Conservation (phyloP, 306 rosid species). For the Casuarina cunninghamiana region DNA sequence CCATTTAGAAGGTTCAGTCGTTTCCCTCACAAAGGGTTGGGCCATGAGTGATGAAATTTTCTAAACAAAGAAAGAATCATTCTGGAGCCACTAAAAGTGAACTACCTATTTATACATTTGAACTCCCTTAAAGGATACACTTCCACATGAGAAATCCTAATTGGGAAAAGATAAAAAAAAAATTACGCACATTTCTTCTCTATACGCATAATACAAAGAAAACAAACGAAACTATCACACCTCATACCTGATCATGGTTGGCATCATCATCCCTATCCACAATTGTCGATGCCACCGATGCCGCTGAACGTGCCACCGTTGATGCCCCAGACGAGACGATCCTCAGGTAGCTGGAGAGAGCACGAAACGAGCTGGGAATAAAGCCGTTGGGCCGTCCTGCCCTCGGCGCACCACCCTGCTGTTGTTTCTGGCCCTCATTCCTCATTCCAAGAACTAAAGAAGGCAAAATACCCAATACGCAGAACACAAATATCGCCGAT, state of each 20-base stretch:
- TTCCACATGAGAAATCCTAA: background rate
- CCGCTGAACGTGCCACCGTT: constrained; percentile 90
- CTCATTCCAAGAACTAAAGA: constrained; percentile 78
- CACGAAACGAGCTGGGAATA: constrained; percentile 79
- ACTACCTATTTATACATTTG: constrained; percentile 17
- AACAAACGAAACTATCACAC: background rate
- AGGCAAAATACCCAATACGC: constrained; percentile 43
- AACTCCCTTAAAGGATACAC: constrained; percentile 7
- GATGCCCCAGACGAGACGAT: constrained; percentile 95
- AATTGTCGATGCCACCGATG: constrained; percentile 85
- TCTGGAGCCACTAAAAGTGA: constrained; percentile 22
- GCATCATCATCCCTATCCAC: constrained; percentile 78
- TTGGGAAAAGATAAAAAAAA: constrained; percentile 2
- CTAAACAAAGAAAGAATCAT: constrained; percentile 7
- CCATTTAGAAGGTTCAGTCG: background rate
- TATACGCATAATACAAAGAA: background rate
- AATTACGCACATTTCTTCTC: constrained; percentile 11
- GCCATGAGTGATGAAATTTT: constrained; percentile 10
- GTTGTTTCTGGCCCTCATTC: constrained; percentile 78
- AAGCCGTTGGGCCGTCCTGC: constrained; percentile 61
- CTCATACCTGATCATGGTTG: constrained; percentile 74
- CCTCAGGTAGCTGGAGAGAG: constrained; percentile 79
- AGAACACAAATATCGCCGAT: constrained; percentile 44
- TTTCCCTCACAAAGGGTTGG: background rate
- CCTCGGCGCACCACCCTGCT: constrained; percentile 55